These are phyloP conservation scores for Pichia sp. DNA, from an alignment of 1,139 yeast genomes.

Conservation along the genomic window DNA sequence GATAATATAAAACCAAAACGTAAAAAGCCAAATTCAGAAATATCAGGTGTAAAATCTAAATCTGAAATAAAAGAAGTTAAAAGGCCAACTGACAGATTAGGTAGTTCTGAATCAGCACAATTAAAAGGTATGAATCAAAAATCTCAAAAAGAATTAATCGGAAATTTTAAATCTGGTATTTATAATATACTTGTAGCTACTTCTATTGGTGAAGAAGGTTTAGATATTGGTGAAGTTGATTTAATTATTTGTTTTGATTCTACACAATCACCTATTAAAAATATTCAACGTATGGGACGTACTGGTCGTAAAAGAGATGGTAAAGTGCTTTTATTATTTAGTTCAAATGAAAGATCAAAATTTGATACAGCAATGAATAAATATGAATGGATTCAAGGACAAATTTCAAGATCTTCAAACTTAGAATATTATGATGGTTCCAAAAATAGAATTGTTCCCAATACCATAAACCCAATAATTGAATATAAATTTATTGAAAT, in stretches of 20 bases:
- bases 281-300: conserved; percentile 94
- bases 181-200: conserved; percentile 87
- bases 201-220: conserved; percentile 96
- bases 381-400: conserved; percentile 70
- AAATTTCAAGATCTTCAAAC: conserved; percentile 29
- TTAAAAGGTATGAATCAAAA: conserved; percentile 63
- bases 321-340: conserved; percentile 65
- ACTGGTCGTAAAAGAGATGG: conserved; percentile 96
- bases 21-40: conserved; percentile 25
- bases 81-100: conserved; percentile 23
- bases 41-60: conserved; percentile 18
- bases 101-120: conserved; percentile 51
- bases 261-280: conserved; percentile 87
- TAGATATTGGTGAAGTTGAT: conserved; percentile 97
- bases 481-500: conserved; percentile 53
- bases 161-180: conserved; percentile 62
- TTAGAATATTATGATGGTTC: conserved; percentile 40
- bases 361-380: conserved; percentile 83
- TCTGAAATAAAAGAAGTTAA: conserved; percentile 1
- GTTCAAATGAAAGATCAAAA: conserved; percentile 71
- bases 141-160: conserved; percentile 64
- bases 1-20: conserved; percentile 36
- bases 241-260: conserved; percentile 88
- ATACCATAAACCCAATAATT: conserved; percentile 45
- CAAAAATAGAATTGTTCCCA: conserved; percentile 54